These are phyloP conservation scores for Margaritispora aquatica DNA, from an alignment of 495 filamentous ascomycete genomes.

Conservation along the genomic window DNA sequence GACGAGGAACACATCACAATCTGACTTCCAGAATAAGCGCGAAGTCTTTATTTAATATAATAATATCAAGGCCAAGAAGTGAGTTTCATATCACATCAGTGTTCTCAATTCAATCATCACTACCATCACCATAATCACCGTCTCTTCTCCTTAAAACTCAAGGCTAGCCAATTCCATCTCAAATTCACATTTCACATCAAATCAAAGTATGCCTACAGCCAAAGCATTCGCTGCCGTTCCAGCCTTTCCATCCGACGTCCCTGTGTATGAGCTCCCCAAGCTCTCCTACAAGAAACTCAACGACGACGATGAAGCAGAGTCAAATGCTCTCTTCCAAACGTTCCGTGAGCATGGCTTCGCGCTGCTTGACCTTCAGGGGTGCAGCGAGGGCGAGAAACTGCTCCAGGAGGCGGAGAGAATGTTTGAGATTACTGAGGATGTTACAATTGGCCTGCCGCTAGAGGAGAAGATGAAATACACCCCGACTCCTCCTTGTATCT, in stretches of 20 bases:
- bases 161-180: background rate
- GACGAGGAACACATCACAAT: background rate
- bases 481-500: constrained; percentile 12
- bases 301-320: constrained; percentile 14
- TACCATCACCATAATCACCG: background rate
- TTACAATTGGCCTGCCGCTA: constrained; percentile 7
- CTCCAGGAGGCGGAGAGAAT: constrained; percentile 19
- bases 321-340: constrained; percentile 11
- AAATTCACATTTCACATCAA: background rate
- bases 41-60: background rate
- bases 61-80: background rate
- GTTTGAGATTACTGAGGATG: constrained; percentile 18
- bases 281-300: constrained; percentile 13
- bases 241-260: constrained; percentile 19
- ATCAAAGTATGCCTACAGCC: constrained; percentile 7
- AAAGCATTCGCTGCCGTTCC: constrained; percentile 17
- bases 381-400: constrained; percentile 13
- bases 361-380: constrained; percentile 19
- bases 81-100: background rate
- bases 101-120: too few relatives aligned
- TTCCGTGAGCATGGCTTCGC: constrained; percentile 26
- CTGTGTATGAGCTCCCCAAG: constrained; percentile 14
- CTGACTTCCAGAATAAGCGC: background rate
- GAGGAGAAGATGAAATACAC: constrained; percentile 14
- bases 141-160: background rate